Percentiles rank a stretch among this genome's conserved stretches.
These are phyloP conservation scores for Choanephora cucurbitarum DNA, from an alignment of 371 early-diverging fungal species.

Conservation along the genomic window DNA sequence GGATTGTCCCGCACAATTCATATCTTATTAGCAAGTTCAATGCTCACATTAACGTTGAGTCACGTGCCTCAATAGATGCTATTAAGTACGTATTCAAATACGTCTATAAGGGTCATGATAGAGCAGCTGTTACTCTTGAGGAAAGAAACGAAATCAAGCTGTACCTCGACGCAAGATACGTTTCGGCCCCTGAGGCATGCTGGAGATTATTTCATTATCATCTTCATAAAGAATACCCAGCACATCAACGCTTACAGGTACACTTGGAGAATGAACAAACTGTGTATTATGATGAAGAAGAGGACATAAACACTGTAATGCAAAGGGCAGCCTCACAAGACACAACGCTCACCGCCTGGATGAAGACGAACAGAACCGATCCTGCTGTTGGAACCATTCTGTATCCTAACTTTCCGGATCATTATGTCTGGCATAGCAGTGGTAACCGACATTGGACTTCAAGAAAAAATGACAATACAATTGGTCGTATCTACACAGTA, in stretches of 20 bases:
- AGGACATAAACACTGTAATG: not conserved
- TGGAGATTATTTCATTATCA: constrained; percentile 28
- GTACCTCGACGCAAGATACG: constrained; percentile 18
- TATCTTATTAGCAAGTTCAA: constrained; percentile 29
- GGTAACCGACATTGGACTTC: not conserved
- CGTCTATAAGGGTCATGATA: constrained; percentile 31
- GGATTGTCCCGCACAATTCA: constrained; percentile 25
- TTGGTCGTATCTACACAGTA: constrained; percentile 21
- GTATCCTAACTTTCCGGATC: constrained; percentile 17
- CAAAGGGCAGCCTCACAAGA: not conserved
- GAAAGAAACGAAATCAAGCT: too few relatives aligned
- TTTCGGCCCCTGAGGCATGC: constrained; percentile 26
- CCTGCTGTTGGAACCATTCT: constrained; percentile 11
- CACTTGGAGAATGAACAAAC: too few relatives aligned
- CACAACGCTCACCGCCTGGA: not conserved
- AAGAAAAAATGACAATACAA: not conserved
- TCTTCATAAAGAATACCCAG: constrained; percentile 17
- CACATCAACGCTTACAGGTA: not conserved
- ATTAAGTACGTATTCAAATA: constrained; percentile 39
- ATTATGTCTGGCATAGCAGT: constrained; percentile 12
- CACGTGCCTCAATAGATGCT: constrained; percentile 20
- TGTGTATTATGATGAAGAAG: not conserved
- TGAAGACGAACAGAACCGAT: not conserved
- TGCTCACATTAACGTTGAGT: constrained; percentile 41
- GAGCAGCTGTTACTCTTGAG: not conserved